Evolutionary conservation across 257 asterid species (phyloP).

Genomic region (Solanum pinnatisectum): DNA sequence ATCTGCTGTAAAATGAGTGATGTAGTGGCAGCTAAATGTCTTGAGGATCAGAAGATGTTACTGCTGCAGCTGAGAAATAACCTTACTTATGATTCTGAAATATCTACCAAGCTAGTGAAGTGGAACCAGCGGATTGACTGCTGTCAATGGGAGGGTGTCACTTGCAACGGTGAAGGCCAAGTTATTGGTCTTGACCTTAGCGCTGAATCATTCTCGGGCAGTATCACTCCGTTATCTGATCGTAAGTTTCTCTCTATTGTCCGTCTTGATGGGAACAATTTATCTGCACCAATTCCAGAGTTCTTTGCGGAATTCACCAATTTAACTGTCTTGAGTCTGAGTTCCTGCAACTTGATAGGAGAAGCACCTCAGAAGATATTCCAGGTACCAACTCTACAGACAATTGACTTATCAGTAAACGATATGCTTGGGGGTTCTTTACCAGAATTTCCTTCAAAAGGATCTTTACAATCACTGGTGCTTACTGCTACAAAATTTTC

Average conservation of each 20-base stretch:
- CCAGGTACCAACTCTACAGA: slow-evolving; percentile 24
- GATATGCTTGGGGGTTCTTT: slow-evolving; percentile 37
- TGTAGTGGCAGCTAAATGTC: slow-evolving; percentile 15
- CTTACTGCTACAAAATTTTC: slow-evolving; percentile 34
- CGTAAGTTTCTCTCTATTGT: slow-evolving; percentile 32
- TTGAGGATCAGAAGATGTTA: slow-evolving; percentile 22
- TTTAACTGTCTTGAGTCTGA: slow-evolving; percentile 17
- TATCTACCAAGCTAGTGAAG: slow-evolving; percentile 33
- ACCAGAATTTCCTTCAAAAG: slow-evolving; percentile 38
- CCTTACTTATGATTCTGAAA: slow-evolving; percentile 41
- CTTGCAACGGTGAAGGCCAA: slow-evolving; percentile 26
- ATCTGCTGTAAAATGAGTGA: neutral
- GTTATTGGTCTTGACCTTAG: slow-evolving; percentile 44
- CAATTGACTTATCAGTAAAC: slow-evolving; percentile 31
- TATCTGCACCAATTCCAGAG: slow-evolving; percentile 25
- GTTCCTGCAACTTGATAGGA: slow-evolving; percentile 29
- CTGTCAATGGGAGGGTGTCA: slow-evolving; percentile 48
- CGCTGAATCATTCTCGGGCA: slow-evolving; percentile 28
- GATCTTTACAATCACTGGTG: slow-evolving; percentile 26
- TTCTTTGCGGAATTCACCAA: slow-evolving; percentile 35
- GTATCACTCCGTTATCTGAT: slow-evolving; percentile 17
- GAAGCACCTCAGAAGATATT: slow-evolving; percentile 31
- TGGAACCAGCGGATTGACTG: slow-evolving; percentile 41
- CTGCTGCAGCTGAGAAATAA: slow-evolving; percentile 30
- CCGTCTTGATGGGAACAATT: slow-evolving; percentile 26